Percentiles rank a stretch among this genome's conserved stretches.
These are phyloP conservation scores for Talaromyces sp. DNA, from an alignment of 2,329 filamentous ascomycete genomes.

Conservation along the genomic window DNA sequence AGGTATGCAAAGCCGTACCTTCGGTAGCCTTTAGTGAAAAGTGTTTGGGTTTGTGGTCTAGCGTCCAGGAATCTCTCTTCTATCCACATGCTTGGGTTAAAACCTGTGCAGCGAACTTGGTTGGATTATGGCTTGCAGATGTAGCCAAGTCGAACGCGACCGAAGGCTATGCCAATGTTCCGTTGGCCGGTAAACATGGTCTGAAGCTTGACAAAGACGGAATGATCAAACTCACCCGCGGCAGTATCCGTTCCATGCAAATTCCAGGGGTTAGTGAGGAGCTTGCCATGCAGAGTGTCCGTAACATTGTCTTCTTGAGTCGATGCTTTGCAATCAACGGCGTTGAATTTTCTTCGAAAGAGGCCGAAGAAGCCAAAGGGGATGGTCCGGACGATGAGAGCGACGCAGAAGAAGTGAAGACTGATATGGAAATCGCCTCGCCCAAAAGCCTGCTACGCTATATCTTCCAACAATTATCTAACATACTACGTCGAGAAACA, in stretches of 20 bases:
- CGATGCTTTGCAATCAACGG: conserved; percentile 61
- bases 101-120: conserved; percentile 68
- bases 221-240: conserved; percentile 58
- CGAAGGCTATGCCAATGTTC: conserved; percentile 53
- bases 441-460: conserved; percentile 61
- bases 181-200: conserved; percentile 67
- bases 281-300: conserved; percentile 73
- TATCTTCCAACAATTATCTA: conserved; percentile 73
- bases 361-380: conserved; percentile 20
- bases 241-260: conserved; percentile 59
- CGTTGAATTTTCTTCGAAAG: conserved; percentile 42
- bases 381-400: conserved; percentile 31
- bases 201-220: conserved; percentile 63
- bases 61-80: conserved; percentile 65
- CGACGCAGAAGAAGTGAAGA: conserved; percentile 36
- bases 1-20: conserved; percentile 66
- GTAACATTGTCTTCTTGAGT: conserved; percentile 80
- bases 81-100: conserved; percentile 74
- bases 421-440: conserved; percentile 31
- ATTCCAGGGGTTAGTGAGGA: conserved; percentile 65
- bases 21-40: conserved; percentile 59
- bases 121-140: conserved; percentile 76
- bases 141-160: conserved; percentile 64
- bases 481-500: conserved; percentile 73
- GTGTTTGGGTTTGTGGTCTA: conserved; percentile 66